These are phyloP conservation scores for Fusarium goolgardi DNA, from an alignment of 2,329 filamentous ascomycete genomes.

Conservation along the genomic window DNA sequence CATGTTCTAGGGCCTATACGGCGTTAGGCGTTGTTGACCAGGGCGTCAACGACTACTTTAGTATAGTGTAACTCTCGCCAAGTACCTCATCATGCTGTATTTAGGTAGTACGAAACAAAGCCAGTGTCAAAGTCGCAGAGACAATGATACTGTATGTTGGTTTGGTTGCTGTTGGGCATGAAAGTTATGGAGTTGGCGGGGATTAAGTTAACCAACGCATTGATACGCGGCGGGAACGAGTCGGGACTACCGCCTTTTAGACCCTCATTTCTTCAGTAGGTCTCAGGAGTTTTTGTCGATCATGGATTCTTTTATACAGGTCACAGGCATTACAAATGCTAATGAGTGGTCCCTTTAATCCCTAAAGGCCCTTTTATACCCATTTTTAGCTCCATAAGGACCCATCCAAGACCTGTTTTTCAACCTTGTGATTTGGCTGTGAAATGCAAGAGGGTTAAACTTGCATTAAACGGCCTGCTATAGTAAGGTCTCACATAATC, in stretches of 20 bases:
- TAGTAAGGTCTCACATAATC: constrained; percentile 10
- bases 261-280: neutral
- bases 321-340: too few species aligned
- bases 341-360: too few species aligned
- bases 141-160: neutral
- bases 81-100: constrained; percentile 1
- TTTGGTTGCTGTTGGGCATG: neutral
- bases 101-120: constrained; percentile 5
- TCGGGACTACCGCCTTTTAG: neutral
- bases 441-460: too few species aligned
- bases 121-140: neutral
- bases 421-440: too few species aligned
- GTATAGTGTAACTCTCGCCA: constrained; percentile 12
- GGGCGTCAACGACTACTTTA: neutral
- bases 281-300: constrained; percentile 2
- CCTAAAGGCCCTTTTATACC: too few species aligned
- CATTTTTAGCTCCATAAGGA: too few species aligned
- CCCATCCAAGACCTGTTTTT: too few species aligned
- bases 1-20: neutral
- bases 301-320: neutral
- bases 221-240: neutral
- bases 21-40: neutral
- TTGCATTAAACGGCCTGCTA: too few species aligned
- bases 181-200: neutral
- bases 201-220: constrained; percentile 1